Evolutionary conservation across 2,329 filamentous ascomycete species (phyloP).

Genomic region (Camillea tinctor): DNA sequence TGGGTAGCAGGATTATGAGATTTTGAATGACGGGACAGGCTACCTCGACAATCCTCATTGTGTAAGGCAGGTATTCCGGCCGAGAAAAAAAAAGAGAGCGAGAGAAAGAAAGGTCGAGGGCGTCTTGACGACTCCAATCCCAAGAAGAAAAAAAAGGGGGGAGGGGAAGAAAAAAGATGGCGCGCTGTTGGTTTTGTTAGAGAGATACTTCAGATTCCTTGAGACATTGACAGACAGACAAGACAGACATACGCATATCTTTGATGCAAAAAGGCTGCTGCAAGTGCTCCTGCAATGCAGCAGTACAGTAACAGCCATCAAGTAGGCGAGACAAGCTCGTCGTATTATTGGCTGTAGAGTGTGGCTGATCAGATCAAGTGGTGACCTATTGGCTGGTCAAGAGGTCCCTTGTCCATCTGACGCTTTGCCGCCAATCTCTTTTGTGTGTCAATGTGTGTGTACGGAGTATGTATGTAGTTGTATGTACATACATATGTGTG

Average conservation of each 20-base stretch:
- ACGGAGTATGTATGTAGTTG: too few relatives aligned
- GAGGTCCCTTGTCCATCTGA: constrained; percentile 19
- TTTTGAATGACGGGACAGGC: not conserved
- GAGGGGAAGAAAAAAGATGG: not conserved
- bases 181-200: not conserved
- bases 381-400: constrained; percentile 16
- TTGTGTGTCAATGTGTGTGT: too few relatives aligned
- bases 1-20: not conserved
- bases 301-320: constrained; percentile 9
- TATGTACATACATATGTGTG: too few relatives aligned
- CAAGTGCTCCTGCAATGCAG: constrained; percentile 11
- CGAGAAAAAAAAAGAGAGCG: not conserved
- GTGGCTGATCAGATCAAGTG: constrained; percentile 19
- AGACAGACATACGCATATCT: constrained; percentile 8
- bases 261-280: constrained; percentile 10
- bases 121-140: not conserved
- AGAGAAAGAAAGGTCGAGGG: not conserved
- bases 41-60: not conserved
- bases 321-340: constrained; percentile 7
- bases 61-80: not conserved
- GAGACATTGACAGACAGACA: not conserved
- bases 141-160: too few relatives aligned
- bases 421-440: constrained; percentile 18
- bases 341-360: constrained; percentile 13
- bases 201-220: not conserved